Conservation (phyloP, 75 land plant genomes). For the Larix kaempferi region DNA sequence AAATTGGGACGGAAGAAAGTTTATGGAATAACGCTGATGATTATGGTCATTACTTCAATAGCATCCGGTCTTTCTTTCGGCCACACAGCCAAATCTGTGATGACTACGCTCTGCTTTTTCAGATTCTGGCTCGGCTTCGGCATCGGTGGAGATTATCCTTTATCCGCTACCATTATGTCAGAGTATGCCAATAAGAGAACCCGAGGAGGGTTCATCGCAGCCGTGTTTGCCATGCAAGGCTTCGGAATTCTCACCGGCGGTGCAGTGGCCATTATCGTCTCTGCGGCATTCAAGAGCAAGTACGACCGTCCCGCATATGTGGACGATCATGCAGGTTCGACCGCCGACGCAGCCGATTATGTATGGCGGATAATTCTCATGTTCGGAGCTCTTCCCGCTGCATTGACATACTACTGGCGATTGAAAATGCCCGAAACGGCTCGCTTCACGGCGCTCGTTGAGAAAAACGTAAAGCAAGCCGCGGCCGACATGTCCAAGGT, state of each 20-base stretch:
- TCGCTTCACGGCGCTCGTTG: slow-evolving; percentile 40
- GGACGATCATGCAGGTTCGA: slow-evolving; percentile 9
- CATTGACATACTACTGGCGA: slow-evolving; percentile 26
- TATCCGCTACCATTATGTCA: slow-evolving; percentile 26
- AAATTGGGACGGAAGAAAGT: slow-evolving; percentile 33
- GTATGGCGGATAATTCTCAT: slow-evolving; percentile 33
- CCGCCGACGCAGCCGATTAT: slow-evolving; percentile 8
- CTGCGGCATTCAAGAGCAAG: background rate
- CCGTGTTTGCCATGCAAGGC: slow-evolving; percentile 33
- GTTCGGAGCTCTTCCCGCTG: slow-evolving; percentile 20
- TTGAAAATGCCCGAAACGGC: slow-evolving; percentile 47
- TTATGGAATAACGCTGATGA: slow-evolving; percentile 32
- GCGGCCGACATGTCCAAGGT: slow-evolving; percentile 32
- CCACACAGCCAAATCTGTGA: slow-evolving; percentile 22
- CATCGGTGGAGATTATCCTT: slow-evolving; percentile 31
- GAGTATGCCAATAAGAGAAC: slow-evolving; percentile 18
- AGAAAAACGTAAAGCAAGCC: slow-evolving; percentile 20
- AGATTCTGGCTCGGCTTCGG: slow-evolving; percentile 44
- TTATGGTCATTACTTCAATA: slow-evolving; percentile 28
- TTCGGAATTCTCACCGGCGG: slow-evolving; percentile 31
- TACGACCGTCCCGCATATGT: slow-evolving; percentile 8
- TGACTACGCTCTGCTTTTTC: slow-evolving; percentile 40
- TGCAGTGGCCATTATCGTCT: slow-evolving; percentile 21
- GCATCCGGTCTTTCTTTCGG: slow-evolving; percentile 39
- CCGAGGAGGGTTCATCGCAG: slow-evolving; percentile 30